Conservation (phyloP, 2,329 filamentous ascomycete genomes). For the Hypoxylon sp. region DNA sequence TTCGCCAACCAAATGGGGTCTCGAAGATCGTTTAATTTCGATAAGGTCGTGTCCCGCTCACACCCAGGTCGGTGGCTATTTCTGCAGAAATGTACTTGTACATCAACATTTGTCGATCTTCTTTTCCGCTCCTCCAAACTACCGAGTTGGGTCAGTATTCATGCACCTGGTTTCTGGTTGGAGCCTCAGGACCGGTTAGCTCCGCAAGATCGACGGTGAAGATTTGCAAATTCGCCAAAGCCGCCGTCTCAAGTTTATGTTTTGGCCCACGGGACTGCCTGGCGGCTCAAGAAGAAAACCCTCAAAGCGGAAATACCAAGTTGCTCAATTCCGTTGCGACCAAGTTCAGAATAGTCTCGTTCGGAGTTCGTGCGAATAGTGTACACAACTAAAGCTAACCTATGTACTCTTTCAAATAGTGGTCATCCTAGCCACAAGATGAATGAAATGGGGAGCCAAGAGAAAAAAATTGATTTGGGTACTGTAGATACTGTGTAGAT, state of each 20-base stretch:
- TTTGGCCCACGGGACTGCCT: conserved; percentile 33
- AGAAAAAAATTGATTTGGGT: background rate
- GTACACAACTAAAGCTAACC: conserved; percentile 12
- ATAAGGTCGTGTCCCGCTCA: conserved; percentile 45
- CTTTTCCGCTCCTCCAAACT: conserved; percentile 35
- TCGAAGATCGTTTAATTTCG: conserved; percentile 48
- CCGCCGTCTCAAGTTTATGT: conserved; percentile 49
- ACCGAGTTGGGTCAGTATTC: conserved; percentile 37
- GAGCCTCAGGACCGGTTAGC: conserved; percentile 40
- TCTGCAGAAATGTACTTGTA: conserved; percentile 35
- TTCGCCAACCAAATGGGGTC: conserved; percentile 43
- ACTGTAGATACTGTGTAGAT: conserved; percentile 9
- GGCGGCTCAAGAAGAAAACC: conserved; percentile 36
- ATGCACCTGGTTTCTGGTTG: conserved; percentile 41
- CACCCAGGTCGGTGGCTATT: conserved; percentile 40
- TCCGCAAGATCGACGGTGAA: conserved; percentile 41
- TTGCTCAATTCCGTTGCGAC: conserved; percentile 28
- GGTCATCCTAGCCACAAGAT: conserved; percentile 3
- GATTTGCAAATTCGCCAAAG: conserved; percentile 42
- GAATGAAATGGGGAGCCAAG: conserved; percentile 12
- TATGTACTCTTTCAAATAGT: conserved; percentile 10
- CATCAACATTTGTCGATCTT: conserved; percentile 34
- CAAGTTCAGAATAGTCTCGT: conserved; percentile 36
- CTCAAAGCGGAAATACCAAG: conserved; percentile 37
- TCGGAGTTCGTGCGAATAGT: background rate